These are phyloP conservation scores for Penicillium antarcticum DNA, from an alignment of 495 filamentous ascomycete genomes.

Conservation along the genomic window DNA sequence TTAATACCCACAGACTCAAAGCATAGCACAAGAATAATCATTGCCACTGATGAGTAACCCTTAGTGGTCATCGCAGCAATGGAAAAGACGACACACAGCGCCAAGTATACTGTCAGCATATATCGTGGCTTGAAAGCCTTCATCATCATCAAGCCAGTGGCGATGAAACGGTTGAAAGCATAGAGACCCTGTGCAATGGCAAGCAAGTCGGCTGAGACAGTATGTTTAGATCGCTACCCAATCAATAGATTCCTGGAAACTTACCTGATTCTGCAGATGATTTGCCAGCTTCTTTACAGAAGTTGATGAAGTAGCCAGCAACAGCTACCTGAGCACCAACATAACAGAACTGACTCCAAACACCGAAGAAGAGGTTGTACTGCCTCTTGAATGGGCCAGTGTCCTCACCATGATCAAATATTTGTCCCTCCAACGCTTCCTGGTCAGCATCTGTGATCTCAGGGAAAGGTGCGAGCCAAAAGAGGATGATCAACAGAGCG, in stretches of 20 bases:
- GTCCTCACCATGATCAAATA: conserved; percentile 27
- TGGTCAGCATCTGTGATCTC: conserved; percentile 76
- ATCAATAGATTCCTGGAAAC: neutral
- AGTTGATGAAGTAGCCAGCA: conserved; percentile 54
- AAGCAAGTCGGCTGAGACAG: conserved; percentile 45
- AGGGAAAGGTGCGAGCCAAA: conserved; percentile 62
- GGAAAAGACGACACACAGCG: conserved; percentile 55
- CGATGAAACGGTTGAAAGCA: conserved; percentile 62
- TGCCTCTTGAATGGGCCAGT: conserved; percentile 57
- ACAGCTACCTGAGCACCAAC: conserved; percentile 65
- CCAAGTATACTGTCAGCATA: conserved; percentile 49
- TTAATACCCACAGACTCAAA: conserved; percentile 51
- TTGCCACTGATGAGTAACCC: conserved; percentile 51
- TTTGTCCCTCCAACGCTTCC: conserved; percentile 48
- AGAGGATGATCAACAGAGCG: conserved; percentile 58
- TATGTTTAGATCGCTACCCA: neutral
- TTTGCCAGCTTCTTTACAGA: conserved; percentile 30
- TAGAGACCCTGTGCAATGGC: conserved; percentile 66
- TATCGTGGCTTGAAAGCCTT: conserved; percentile 43
- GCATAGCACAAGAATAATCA: conserved; percentile 64
- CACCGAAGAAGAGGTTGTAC: conserved; percentile 64
- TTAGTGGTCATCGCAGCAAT: conserved; percentile 50
- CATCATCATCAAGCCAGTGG: conserved; percentile 47
- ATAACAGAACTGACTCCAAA: conserved; percentile 69
- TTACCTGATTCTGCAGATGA: neutral